Base-by-base conservation (phyloP, 176 grass and related monocot genomes). In the Tuctoria greenei region DNA sequence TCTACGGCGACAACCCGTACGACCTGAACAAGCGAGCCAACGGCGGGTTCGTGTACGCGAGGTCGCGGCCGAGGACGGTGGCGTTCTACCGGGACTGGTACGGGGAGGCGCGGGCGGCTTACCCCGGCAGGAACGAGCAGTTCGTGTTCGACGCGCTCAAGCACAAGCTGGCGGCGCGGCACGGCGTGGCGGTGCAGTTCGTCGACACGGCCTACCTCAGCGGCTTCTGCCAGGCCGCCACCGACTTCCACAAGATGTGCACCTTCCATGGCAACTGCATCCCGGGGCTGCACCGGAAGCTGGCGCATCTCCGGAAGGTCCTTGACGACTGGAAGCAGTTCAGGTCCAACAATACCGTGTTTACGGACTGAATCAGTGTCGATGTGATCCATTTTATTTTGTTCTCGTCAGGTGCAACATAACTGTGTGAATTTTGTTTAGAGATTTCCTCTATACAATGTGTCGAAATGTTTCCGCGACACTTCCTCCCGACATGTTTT, bases 141-240 rank as follows among this genome's bases (percentile, higher is more conserved):
- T 36, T 4, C 26, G 69, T 77, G 11, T 84, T 86, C 57, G 73
- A 86, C n/a, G 4, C 14, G 36, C 56, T 87, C 56, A 90, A 90
- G 69, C 36, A 72, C 18, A 37, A 68, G 15, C 64, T 83, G 2
- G n/a, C 73, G 27, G 35, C 37, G 4, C 6, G 25, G 34, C 68
- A 80, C 21, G 10, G 16, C 25, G 46, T 72, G 0, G 72, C 68
- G 7, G 18, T 87, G 28, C 58, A 35, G 21, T 86, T 76, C 37
- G n/a, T 83, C 0, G 63, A 72, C 74, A 90, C 88, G 0, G 23
- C 68, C 36, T 84, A 84, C 60, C 51, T 83, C 16, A 31, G 39
- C 1, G 80, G 79, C 8, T 66, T 68, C 50, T 86, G 83, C 55
- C 56, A 83, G 28, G n/a, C 59, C 20, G 17, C 24, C 10, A 52